Evolutionary conservation across 1,139 yeast genomes (phyloP).

Genomic region (Suhomyces terraborum): DNA sequence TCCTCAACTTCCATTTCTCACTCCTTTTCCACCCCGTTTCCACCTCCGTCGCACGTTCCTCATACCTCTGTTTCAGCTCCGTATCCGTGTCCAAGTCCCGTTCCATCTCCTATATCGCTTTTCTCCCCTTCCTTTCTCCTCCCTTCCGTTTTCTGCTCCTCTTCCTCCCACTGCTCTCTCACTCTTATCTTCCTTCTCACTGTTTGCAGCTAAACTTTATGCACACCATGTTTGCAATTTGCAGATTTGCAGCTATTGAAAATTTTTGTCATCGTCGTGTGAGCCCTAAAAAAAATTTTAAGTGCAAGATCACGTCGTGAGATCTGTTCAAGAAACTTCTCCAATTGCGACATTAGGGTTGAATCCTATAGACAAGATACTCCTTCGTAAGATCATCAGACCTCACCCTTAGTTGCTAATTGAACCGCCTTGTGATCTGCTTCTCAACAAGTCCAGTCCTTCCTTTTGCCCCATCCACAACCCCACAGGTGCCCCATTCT

Average conservation of each 20-base stretch:
- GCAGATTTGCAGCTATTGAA: slow-evolving; percentile 13
- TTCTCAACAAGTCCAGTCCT: too few relatives aligned
- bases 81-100: too few relatives aligned
- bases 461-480: not conserved
- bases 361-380: not conserved
- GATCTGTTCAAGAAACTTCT: not conserved
- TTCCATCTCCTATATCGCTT: too few relatives aligned
- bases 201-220: not conserved
- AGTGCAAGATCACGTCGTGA: slow-evolving; percentile 7
- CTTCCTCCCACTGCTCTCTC: too few relatives aligned
- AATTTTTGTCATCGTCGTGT: slow-evolving; percentile 13
- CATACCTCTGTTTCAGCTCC: too few relatives aligned
- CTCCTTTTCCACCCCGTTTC: too few relatives aligned
- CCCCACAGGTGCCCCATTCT: slow-evolving; percentile 1
- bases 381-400: too few relatives aligned
- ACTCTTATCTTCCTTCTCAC: not conserved
- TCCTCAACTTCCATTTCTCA: not conserved
- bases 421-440: not conserved
- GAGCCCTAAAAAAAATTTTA: slow-evolving; percentile 15
- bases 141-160: not conserved
- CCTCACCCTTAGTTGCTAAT: not conserved
- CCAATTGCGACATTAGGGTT: not conserved
- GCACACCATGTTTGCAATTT: slow-evolving; percentile 9
- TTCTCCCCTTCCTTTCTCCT: not conserved
- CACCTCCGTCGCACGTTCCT: too few relatives aligned